Percentiles rank a stretch among this genome's conserved stretches.
phyloP scores from a whole-genome alignment of 1,284 basidiomycete genomes.

The Ustilago tritici region DNA sequence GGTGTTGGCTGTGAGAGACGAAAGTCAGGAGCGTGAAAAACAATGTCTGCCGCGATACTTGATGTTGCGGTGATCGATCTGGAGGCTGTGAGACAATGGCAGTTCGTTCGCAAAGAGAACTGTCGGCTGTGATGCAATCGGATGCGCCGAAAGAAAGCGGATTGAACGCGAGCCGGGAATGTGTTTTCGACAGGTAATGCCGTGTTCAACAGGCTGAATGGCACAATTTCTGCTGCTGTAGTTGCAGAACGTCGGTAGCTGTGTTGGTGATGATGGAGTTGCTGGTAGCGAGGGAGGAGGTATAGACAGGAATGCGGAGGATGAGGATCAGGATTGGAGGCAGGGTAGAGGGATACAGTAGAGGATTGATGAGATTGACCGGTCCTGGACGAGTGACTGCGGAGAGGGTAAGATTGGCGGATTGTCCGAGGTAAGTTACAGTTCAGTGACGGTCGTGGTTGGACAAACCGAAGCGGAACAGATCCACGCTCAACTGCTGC shows the following conservation, averaged over 20 bases:
- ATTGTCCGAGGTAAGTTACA: slow-evolving; percentile 22
- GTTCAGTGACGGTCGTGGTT: slow-evolving; percentile 6
- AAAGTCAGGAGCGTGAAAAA: not conserved
- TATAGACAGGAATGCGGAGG: not conserved
- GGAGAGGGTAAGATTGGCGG: slow-evolving; percentile 26
- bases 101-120: not conserved
- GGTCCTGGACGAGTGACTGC: slow-evolving; percentile 13
- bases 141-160: not conserved
- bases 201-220: not conserved
- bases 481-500: slow-evolving; percentile 1
- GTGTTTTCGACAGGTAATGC: not conserved
- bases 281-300: not conserved
- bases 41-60: not conserved
- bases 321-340: not conserved
- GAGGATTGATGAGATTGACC: slow-evolving; percentile 10
- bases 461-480: slow-evolving; percentile 8
- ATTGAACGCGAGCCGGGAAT: not conserved
- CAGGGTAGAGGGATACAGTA: not conserved
- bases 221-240: not conserved
- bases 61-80: not conserved
- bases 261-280: slow-evolving; percentile 1
- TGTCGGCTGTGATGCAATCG: not conserved
- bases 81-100: not conserved
- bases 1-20: not conserved
- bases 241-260: not conserved